These are phyloP conservation scores for Powellomyces hirtus DNA, from an alignment of 192 early-diverging fungal species.

Conservation along the genomic window DNA sequence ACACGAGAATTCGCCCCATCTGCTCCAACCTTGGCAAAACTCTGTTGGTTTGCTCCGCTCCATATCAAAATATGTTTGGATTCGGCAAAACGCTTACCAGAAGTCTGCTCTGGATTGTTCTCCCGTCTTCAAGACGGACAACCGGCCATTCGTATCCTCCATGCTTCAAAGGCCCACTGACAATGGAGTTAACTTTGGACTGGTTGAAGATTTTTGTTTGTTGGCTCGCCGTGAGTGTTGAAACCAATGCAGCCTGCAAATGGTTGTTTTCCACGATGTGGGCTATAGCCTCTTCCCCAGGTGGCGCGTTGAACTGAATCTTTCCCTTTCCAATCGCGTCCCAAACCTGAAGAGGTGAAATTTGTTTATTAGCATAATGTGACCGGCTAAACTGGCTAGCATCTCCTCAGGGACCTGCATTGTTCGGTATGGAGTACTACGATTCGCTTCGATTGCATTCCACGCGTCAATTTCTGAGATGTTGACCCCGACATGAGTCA, in stretches of 20 bases:
- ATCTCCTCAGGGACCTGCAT: no score
- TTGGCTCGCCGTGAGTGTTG: neutral
- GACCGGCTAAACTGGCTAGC: no score
- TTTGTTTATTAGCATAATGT: neutral
- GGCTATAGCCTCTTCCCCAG: conserved; percentile 54
- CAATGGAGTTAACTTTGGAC: conserved; percentile 63
- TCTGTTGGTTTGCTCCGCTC: conserved; percentile 9
- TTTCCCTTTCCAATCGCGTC: conserved; percentile 66
- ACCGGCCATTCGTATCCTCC: conserved; percentile 65
- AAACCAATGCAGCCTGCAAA: conserved; percentile 65
- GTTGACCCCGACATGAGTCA: no score
- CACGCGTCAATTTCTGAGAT: conserved; percentile 68
- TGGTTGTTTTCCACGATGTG: conserved; percentile 88
- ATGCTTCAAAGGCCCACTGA: no score
- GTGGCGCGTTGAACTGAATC: conserved; percentile 62
- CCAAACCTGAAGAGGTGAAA: conserved; percentile 59
- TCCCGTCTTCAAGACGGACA: conserved; percentile 67
- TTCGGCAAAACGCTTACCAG: conserved; percentile 64
- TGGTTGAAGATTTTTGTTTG: conserved; percentile 62
- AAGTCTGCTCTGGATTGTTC: conserved; percentile 64
- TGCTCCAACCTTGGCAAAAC: conserved; percentile 84
- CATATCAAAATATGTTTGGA: no score
- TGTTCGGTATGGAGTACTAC: conserved; percentile 62
- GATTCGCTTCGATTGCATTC: conserved; percentile 53
- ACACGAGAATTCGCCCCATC: conserved; percentile 88